phyloP scores from a whole-genome alignment of 176 grass and related monocot species.

The Carex myosuroides region DNA sequence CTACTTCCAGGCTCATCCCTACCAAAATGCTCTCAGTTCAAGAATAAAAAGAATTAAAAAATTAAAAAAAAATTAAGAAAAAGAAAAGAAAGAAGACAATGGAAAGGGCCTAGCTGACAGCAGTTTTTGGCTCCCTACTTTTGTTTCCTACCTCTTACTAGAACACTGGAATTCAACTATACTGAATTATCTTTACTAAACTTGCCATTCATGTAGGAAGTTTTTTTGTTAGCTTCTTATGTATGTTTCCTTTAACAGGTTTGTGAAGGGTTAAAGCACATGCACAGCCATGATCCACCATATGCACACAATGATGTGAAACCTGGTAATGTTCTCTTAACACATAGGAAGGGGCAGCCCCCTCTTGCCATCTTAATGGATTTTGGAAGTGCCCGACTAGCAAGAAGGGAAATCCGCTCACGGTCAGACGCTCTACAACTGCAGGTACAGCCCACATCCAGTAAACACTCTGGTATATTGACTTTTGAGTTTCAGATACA shows the following conservation, averaged over 20 bases:
- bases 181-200: not conserved
- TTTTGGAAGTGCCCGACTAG: slow-evolving; percentile 81
- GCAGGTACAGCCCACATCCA: slow-evolving; percentile 35
- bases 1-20: not conserved
- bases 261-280: slow-evolving; percentile 89
- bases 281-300: slow-evolving; percentile 85
- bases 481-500: not conserved
- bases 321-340: slow-evolving; percentile 90
- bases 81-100: not conserved
- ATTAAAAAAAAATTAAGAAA: not conserved
- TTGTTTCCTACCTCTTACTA: not conserved
- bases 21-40: not conserved
- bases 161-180: not conserved
- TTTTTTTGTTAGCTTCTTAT: not conserved
- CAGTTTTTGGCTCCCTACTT: not conserved
- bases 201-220: not conserved
- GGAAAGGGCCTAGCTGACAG: not conserved
- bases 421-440: slow-evolving; percentile 74
- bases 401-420: slow-evolving; percentile 76
- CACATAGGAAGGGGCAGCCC: slow-evolving; percentile 48
- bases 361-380: slow-evolving; percentile 90
- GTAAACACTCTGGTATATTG: not conserved
- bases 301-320: slow-evolving; percentile 98
- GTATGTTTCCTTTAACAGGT: slow-evolving; percentile 32
- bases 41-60: not conserved